Base-by-base conservation (phyloP, 148 eudicot species). In the Oxyria digyna region DNA sequence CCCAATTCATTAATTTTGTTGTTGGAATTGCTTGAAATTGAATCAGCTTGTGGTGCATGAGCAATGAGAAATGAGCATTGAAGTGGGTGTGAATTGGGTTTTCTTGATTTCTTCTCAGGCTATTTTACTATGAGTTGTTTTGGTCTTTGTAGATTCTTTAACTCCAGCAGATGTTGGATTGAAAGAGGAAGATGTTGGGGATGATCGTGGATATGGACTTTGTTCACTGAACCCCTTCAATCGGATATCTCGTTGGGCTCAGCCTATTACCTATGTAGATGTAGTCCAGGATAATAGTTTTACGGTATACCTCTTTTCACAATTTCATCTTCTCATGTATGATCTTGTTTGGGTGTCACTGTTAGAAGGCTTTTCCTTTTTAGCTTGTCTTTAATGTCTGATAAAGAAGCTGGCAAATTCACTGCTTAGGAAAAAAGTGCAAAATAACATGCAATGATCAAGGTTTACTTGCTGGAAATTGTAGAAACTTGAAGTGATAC, bases 161-260 rank as follows among this genome's bases (percentile, higher is more conserved):
- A 74, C 73, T 63, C 89, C 97, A 24, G 80, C 80, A 50, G 92
- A 88, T 84, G 96, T 94, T 85, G 97, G 99, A 48, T 73, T 94
- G 76, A 84, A 42, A 67, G 91, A 78, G 71, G 85, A 85, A 67
- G 74, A 71, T 77, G 80, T 35, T 24, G 96, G 81, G 69, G 91
- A 84, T 82, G 96, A 90, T 49, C 82, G 97, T 50, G 98, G 98
- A 57, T 87, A 83, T 85, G 99, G 96, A 27, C 74, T 87, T 72
- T 84, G 86, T 64, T 77, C 75, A 18, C 67, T 87, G 49, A 86
- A 80, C 64, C 77, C 72, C 42, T 88, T 86, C 55, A 88, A 69
- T 71, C 76, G 96, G 73, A 84, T 75, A 7, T 81, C 83, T 69
- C 80, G 91, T 72, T 94, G 99, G 99, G 85, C 91, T 70, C 97